Percentiles rank a stretch among this genome's conserved stretches.
These are phyloP conservation scores for Venturiaceae sp. DNA, from an alignment of 2,329 filamentous ascomycete genomes.

Conservation along the genomic window DNA sequence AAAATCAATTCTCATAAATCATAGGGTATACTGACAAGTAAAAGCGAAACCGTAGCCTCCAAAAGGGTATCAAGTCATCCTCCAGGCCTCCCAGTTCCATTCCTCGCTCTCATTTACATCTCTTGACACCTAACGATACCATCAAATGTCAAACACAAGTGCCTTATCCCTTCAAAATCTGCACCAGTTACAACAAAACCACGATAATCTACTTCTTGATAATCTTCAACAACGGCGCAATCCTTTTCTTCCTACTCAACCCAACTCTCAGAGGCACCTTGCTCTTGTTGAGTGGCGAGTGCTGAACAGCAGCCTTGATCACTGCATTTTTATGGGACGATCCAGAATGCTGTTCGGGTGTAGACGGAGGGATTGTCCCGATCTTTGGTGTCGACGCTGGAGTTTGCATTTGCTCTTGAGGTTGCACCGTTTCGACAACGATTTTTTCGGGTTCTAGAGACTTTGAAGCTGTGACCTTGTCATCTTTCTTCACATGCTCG, in stretches of 20 bases:
- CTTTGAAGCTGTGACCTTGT: neutral
- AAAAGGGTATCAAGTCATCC: neutral
- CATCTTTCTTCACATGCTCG: neutral
- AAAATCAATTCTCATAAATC: neutral
- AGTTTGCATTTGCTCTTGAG: neutral
- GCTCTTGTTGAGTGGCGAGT: slow-evolving; percentile 21
- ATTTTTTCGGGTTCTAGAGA: neutral
- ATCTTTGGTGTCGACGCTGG: neutral
- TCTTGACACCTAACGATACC: neutral
- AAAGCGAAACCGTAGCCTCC: neutral
- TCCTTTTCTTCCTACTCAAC: slow-evolving; percentile 37
- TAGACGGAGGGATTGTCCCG: neutral
- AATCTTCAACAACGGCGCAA: slow-evolving; percentile 36
- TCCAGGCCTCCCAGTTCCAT: neutral
- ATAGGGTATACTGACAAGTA: neutral
- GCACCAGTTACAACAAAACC: neutral
- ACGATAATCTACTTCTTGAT: slow-evolving; percentile 30
- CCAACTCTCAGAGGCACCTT: slow-evolving; percentile 38
- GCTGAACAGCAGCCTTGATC: neutral
- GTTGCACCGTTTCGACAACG: neutral
- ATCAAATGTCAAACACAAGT: too few relatives aligned
- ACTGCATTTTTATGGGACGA: neutral
- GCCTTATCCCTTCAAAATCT: neutral
- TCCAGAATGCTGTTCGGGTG: slow-evolving; percentile 1
- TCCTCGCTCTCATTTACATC: neutral